Conservation (phyloP, 768 basidiomycete species). For the Lepiota brunneoincarnata region DNA sequence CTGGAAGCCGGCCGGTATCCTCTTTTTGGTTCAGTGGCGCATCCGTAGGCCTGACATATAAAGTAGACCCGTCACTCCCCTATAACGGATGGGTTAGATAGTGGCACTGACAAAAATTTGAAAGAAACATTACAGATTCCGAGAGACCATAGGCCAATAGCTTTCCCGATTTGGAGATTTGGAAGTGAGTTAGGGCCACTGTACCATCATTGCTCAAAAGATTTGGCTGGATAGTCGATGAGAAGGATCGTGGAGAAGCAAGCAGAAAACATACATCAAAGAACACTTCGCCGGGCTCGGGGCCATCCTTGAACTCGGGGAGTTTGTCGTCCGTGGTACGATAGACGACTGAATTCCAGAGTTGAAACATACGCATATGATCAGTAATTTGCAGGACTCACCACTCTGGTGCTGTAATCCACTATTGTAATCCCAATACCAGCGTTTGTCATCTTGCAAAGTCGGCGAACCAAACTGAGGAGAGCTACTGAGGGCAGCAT, state of each 20-base stretch:
- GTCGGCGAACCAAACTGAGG: slow-evolving; percentile 61
- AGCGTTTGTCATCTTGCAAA: slow-evolving; percentile 61
- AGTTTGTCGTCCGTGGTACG: slow-evolving; percentile 52
- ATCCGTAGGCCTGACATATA: slow-evolving; percentile 64
- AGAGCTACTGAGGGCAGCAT: slow-evolving; percentile 5
- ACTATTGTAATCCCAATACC: slow-evolving; percentile 82
- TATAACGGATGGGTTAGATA: slow-evolving; percentile 21
- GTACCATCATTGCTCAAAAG: slow-evolving; percentile 71
- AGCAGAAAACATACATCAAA: slow-evolving; percentile 56
- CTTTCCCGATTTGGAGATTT: slow-evolving; percentile 66
- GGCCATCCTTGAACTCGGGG: slow-evolving; percentile 49
- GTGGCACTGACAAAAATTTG: slow-evolving; percentile 3
- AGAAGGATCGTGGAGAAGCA: slow-evolving; percentile 7
- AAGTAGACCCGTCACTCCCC: slow-evolving; percentile 73
- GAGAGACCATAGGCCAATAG: slow-evolving; percentile 79
- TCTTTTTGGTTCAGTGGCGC: slow-evolving; percentile 50
- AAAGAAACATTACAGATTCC: slow-evolving; percentile 48
- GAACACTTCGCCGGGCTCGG: slow-evolving; percentile 62
- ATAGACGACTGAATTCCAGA: slow-evolving; percentile 46
- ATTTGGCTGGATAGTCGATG: slow-evolving; percentile 53
- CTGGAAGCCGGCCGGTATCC: slow-evolving; percentile 52
- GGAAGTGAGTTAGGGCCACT: slow-evolving; percentile 52
- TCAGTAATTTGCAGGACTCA: slow-evolving; percentile 12
- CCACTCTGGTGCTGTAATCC: slow-evolving; percentile 70
- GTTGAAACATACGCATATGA: slow-evolving; percentile 3